Base-by-base conservation (phyloP, 306 rosid genomes). In the Quercus alba region DNA sequence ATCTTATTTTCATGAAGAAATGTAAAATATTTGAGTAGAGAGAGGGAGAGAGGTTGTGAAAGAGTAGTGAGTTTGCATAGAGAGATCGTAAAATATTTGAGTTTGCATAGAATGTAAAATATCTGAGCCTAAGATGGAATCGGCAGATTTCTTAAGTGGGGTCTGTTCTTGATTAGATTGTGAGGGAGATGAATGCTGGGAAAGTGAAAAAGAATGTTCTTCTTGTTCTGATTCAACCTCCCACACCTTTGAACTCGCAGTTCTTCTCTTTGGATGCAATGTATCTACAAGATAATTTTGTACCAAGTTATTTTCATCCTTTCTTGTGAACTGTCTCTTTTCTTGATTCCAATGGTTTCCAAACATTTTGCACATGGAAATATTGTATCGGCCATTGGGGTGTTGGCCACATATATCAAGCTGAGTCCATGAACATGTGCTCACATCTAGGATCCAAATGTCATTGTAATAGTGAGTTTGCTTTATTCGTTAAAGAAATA, bases 161-260 rank as follows among this genome's bases (percentile, higher is more conserved):
- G 89, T 81, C 76, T 81, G 97, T 73, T 94, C 98, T 85, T 94
- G 98, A 86, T 94, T 96, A 18, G 98, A 92, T 74, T 80, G 94
- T 21, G 98, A 94, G 25, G 97, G 95, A 44, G 98, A 92, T 38
- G 97, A 92, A 75, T 89, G 87, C 77, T 94, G 98, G 3, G 98
- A 94, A 28, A 93, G 78, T 6, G 99, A 93, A 62, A 93, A 86
- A 66, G 99, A 95, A 83, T 93, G 98, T 79, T 95, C 98, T 91
- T 95, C 99, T 81, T 89, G 97, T 77, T 93, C 97, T 28, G 91
- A 86, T 59, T 95, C 97, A 56, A 89, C 82, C 73, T 90, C 92
- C 91, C 87, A 89, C 67, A 78, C 86, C 84, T 88, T 91, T 4
- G 87, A 75, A 56, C 84, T 82, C 1, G 77, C 87, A 23, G 91